These are phyloP conservation scores for Tetraselmis chui DNA, from an alignment of 139 green algal species.

Conservation along the genomic window DNA sequence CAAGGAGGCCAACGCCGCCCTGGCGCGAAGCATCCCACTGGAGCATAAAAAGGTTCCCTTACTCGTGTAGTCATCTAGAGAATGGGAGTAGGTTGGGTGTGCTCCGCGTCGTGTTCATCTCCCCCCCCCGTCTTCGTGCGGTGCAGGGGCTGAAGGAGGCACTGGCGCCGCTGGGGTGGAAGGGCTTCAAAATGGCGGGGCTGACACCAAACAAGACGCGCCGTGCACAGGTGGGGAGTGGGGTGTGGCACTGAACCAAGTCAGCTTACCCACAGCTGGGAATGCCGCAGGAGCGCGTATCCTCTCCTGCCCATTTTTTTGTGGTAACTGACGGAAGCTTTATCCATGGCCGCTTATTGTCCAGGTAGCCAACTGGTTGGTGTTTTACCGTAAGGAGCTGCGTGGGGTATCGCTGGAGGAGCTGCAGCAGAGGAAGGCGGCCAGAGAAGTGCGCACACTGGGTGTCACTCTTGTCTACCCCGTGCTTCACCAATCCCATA, in stretches of 20 bases:
- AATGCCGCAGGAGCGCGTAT: too few species aligned
- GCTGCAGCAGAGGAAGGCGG: constrained; percentile 1
- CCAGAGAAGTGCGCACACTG: not conserved
- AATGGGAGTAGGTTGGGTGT: too few species aligned
- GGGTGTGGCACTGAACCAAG: too few species aligned
- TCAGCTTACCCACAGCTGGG: too few species aligned
- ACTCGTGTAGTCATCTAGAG: too few species aligned
- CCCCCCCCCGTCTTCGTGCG: too few species aligned
- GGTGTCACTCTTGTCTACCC: too few species aligned
- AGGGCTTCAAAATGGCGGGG: constrained; percentile 19
- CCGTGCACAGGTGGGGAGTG: constrained; percentile 16
- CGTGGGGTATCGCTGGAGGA: constrained; percentile 14
- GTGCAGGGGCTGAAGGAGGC: not conserved
- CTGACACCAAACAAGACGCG: constrained; percentile 27
- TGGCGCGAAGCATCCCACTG: constrained; percentile 10
- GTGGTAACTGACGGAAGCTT: not conserved
- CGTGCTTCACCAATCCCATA: too few species aligned
- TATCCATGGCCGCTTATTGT: not conserved
- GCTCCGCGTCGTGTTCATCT: too few species aligned
- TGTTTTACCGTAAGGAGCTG: constrained; percentile 21
- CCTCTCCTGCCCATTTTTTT: too few species aligned
- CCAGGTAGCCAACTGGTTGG: constrained; percentile 18
- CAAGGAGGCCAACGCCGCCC: constrained; percentile 11
- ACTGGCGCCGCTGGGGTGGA: not conserved
- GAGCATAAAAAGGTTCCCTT: constrained; percentile 21